These are phyloP conservation scores for Arthromyces matolae DNA, from an alignment of 768 basidiomycete species.

Conservation along the genomic window DNA sequence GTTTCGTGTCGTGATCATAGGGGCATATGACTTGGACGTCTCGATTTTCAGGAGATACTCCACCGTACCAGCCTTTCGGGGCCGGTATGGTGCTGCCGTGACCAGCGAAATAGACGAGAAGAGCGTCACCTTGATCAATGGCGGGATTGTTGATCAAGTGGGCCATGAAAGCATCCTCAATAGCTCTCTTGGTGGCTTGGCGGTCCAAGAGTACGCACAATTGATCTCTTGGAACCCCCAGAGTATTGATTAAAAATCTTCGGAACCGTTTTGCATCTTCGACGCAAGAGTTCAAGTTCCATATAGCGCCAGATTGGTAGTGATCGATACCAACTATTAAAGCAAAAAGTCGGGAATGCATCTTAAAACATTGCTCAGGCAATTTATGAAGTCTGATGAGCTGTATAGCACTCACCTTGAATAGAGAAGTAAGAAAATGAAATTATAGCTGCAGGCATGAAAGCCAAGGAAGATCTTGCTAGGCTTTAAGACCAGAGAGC, in stretches of 20 bases:
- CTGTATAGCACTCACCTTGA: no score
- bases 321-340: constrained; percentile 67
- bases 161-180: constrained; percentile 57
- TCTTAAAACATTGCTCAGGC: no score
- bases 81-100: constrained; percentile 58
- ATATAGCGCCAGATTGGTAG: constrained; percentile 61
- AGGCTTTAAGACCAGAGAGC: no score
- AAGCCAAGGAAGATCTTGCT: no score
- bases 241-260: constrained; percentile 52
- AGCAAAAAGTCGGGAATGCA: constrained; percentile 48
- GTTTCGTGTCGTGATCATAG: constrained; percentile 58
- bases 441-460: no score
- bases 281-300: constrained; percentile 64
- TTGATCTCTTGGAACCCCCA: constrained; percentile 57
- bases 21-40: constrained; percentile 60
- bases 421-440: no score
- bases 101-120: constrained; percentile 72
- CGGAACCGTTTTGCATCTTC: constrained; percentile 59
- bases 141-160: constrained; percentile 61
- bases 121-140: constrained; percentile 59
- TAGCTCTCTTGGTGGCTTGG: constrained; percentile 57
- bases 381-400: no score
- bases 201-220: constrained; percentile 54
- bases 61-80: constrained; percentile 55
- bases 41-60: constrained; percentile 17